Evolutionary conservation across 1,139 yeast genomes (phyloP), one percentile per base, ranked within the genome.

Genomic region (Debaryomyces subglobosus): DNA sequence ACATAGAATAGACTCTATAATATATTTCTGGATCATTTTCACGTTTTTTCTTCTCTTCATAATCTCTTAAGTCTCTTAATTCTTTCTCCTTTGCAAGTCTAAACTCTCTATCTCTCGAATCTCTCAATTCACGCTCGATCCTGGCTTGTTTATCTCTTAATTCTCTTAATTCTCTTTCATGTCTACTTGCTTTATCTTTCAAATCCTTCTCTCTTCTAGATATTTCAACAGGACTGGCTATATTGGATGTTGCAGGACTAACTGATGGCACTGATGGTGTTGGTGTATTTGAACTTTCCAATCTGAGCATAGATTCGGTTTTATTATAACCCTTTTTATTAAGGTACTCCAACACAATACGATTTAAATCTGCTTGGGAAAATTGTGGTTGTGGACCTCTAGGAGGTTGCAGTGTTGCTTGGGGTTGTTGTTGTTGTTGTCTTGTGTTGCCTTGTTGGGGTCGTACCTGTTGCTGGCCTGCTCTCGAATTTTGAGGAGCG

Each of bases 291-390:
- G 95, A 81, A 53, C 90, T 84, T 64, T 95, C 99, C 54, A 91
- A 82, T 54, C 99, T 80, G 51, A 94, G 78, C 86, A 91, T 89
- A 4, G 97, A 91, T 65, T 95, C 99, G 0, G 98, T 92, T 56
- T 87, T 82, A 56, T 90, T 92, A 62, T 90, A 95, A 3, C 99
- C 99, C 64, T 92, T 91, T 63, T 94, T 92, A 65, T 85, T 89
- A 55, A 95, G 78, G 60, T 94, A 94, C 60, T 94, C 99, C 59
- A 94, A 76, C 32, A 94, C 98, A 62, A 92, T 89, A 56, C 95
- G 74, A 67, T 92, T 90, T 66, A 92, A 76, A 65, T 92, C 97
- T 1, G 92, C 90, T 46, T 86, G 92, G 2, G 80, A 74, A 45
- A 70, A 69, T 55, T 72, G 79, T 12, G 75, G 72, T 50, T 68